Percentiles rank a stretch among this genome's conserved stretches.
Evolutionary conservation across 495 filamentous ascomycete genomes (phyloP).

Genomic region (Aspergillus egyptiacus): DNA sequence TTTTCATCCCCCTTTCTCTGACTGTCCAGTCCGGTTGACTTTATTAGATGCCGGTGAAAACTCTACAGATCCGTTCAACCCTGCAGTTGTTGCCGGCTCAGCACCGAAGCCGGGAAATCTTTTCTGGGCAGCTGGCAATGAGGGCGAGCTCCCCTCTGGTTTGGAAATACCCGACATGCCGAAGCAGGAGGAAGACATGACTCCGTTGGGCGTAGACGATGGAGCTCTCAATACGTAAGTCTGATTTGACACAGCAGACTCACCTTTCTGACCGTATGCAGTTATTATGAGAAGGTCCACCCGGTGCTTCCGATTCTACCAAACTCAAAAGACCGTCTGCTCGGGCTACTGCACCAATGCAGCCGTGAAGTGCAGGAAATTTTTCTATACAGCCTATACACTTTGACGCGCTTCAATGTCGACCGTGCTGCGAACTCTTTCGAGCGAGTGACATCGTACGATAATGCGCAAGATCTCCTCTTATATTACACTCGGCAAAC

Average conservation of each 20-base stretch:
- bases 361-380: constrained; percentile 59
- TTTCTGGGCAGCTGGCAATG: constrained; percentile 35
- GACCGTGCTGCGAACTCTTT: constrained; percentile 34
- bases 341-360: constrained; percentile 55
- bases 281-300: constrained; percentile 68
- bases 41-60: constrained; percentile 28
- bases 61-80: constrained; percentile 42
- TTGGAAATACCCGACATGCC: constrained; percentile 35
- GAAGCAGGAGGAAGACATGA: constrained; percentile 38
- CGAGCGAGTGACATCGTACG: constrained; percentile 36
- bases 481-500: constrained; percentile 51
- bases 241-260: neutral
- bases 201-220: constrained; percentile 39
- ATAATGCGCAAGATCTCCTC: constrained; percentile 40
- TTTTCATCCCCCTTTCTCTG: neutral
- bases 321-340: constrained; percentile 55
- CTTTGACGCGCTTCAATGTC: constrained; percentile 36
- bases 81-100: constrained; percentile 23
- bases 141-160: constrained; percentile 32
- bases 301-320: constrained; percentile 69
- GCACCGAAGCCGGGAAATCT: constrained; percentile 35
- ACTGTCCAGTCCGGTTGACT: constrained; percentile 19
- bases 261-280: constrained; percentile 28
- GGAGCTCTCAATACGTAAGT: constrained; percentile 40
- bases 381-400: constrained; percentile 63